Evolutionary conservation across 2,329 filamentous ascomycete genomes (phyloP), one percentile per base, ranked within the genome.

Genomic region (Cladosporium sp.): DNA sequence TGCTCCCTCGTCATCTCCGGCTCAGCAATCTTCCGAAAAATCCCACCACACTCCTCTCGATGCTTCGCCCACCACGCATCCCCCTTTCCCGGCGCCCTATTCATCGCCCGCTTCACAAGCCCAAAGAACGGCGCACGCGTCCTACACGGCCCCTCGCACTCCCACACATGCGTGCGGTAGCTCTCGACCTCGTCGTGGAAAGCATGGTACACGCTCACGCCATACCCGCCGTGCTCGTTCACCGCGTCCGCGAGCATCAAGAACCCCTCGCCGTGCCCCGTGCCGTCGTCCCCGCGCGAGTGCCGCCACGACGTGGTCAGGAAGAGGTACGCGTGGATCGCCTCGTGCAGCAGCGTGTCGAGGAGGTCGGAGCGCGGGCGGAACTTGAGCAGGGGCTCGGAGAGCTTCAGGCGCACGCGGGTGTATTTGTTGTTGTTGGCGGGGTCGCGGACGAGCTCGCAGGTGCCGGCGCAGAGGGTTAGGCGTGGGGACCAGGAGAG

Each of bases 281-380:
- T 72, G 0, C 70, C 69, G 49, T 66, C 65, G 32, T 74, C 71
- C 9, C 69, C 69, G 6, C 72, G 67, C 8, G 67, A 68, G 53
- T 74, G 70, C 44, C 55, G 60, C 70, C 70, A 73, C 8, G 70
- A 71, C 2, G 70, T 72, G 11, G 69, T 73, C 35, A 75, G 61
- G 61, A 74, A 74, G 63, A 75, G 73, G 56, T 74, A 75, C 22
- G 72, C 72, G 46, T 74, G 72, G 14, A 74, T 74, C 2, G 68
- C 66, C 49, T 75, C 72, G 54, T 74, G 72, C 3, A 75, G 61
- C 16, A 75, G 60, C 1, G 72, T 75, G 53, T 74, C 71, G 53
- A 74, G 61, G 1, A 69, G 70, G 57, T 75, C 72, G 44, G 63
- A 63, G 32, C 71, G 66, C 4, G 72, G 71, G 34, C 72, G 67